Evolutionary conservation across 345 rosid species (phyloP).

Genomic region (Lagerstroemia speciosa): DNA sequence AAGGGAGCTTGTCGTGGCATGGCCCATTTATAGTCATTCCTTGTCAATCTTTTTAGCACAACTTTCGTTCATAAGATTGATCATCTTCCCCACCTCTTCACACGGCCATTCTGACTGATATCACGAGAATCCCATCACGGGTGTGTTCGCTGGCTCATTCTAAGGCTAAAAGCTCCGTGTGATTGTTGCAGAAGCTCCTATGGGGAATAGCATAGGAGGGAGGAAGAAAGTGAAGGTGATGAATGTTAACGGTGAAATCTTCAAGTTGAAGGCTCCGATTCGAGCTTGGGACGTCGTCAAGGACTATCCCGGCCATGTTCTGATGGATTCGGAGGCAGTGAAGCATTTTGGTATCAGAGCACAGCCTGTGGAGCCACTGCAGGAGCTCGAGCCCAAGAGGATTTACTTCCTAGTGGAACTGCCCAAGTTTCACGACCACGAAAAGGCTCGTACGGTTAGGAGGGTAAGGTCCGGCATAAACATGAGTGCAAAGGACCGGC

Average conservation of each 20-base stretch:
- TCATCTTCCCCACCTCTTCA: background rate
- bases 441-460: constrained; percentile 25
- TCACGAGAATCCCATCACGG: background rate
- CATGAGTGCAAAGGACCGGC: constrained; percentile 77
- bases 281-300: constrained; percentile 43
- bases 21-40: background rate
- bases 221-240: constrained; percentile 53
- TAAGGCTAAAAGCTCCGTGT: background rate
- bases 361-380: constrained; percentile 56
- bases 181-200: background rate
- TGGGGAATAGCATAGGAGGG: constrained; percentile 70
- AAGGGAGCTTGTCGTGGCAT: background rate
- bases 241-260: constrained; percentile 70
- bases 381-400: constrained; percentile 46
- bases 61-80: background rate
- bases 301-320: constrained; percentile 65
- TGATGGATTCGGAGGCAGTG: constrained; percentile 67
- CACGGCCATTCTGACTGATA: background rate
- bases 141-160: background rate
- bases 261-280: constrained; percentile 61
- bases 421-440: constrained; percentile 29
- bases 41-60: background rate
- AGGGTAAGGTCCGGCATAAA: constrained; percentile 60
- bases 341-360: constrained; percentile 65
- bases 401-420: constrained; percentile 70